Evolutionary conservation across 2,329 filamentous ascomycete genomes (phyloP), one percentile per base, ranked within the genome.

Genomic region (Penicillium janthinellum): DNA sequence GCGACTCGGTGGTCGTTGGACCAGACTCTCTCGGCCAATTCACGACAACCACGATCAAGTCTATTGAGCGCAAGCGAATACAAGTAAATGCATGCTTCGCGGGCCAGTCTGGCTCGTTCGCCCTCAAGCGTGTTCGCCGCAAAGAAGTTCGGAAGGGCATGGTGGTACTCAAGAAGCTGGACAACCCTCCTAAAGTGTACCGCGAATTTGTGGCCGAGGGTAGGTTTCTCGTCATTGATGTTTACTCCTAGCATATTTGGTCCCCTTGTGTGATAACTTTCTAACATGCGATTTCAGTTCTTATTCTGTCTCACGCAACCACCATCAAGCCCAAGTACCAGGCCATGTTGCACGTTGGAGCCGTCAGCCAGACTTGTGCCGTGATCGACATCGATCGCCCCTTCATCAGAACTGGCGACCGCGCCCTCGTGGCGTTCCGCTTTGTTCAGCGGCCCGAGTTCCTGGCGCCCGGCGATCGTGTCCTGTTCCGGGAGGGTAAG

Each of bases 341-440:
- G 79, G 95, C 95, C 0, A 99, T 98, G 93, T 84, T 99, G 22
- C 95, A 99, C 70, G 93, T 99, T 4, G 95, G 95, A 0, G 91
- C 95, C 0, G 90, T 99, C 45, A 92, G 90, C 42, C 95, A 99
- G 78, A 99, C 95, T 0, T 99, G 95, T 72, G 88, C 92, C 11
- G 97, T 99, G 72, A 96, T 99, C 70, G 95, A 97, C 71, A 95
- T 99, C 66, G 95, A 99, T 73, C 88, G 94, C n/a, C 90, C 90
- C 28, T 95, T 93, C 70, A 97, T 99, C 65, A 87, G 95, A 7
- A 97, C 94, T 0, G 95, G 95, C 10, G 95, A 98, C 74, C 84
- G 94, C n/a, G 95, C 95, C 2, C 88, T 88, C 0, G 95, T 99
- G 1, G 95, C 94, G 0, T 99, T 99, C 79, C 88, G 89, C 10